Evolutionary conservation across 306 rosid species (phyloP).

Genomic region (Cyamopsis tetragonoloba): DNA sequence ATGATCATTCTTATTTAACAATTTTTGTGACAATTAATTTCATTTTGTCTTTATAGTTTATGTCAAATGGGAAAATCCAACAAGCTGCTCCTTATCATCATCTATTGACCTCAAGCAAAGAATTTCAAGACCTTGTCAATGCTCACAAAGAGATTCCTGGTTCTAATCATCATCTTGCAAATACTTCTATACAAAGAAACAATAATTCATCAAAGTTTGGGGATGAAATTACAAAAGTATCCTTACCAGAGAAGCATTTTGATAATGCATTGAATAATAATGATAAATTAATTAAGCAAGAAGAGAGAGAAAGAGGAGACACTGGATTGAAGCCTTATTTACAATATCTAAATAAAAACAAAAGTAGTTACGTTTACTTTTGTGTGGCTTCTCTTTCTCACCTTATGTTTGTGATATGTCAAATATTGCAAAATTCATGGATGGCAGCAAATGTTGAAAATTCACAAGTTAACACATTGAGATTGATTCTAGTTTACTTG

Average conservation of each 20-base stretch:
- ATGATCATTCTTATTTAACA: background rate
- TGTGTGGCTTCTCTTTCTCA: constrained; percentile 7
- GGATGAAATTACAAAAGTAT: constrained; percentile 18
- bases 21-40: background rate
- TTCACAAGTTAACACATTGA: constrained; percentile 14
- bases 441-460: constrained; percentile 46
- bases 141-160: constrained; percentile 47
- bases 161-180: constrained; percentile 1
- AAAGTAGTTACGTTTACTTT: constrained; percentile 39
- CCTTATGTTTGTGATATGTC: constrained; percentile 27
- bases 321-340: constrained; percentile 44
- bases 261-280: background rate
- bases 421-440: constrained; percentile 44
- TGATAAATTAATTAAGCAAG: constrained; percentile 43
- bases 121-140: constrained; percentile 52
- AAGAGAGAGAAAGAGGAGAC: constrained; percentile 52
- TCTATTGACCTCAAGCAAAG: constrained; percentile 36
- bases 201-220: background rate
- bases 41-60: constrained; percentile 27
- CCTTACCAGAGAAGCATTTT: background rate
- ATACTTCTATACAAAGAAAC: background rate
- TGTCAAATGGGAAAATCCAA: constrained; percentile 42
- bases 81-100: constrained; percentile 37
- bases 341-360: constrained; percentile 45
- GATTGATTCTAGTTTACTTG: constrained; percentile 32